phyloP scores from a whole-genome alignment of 768 basidiomycete genomes.

The Tricholoma furcatifolium region DNA sequence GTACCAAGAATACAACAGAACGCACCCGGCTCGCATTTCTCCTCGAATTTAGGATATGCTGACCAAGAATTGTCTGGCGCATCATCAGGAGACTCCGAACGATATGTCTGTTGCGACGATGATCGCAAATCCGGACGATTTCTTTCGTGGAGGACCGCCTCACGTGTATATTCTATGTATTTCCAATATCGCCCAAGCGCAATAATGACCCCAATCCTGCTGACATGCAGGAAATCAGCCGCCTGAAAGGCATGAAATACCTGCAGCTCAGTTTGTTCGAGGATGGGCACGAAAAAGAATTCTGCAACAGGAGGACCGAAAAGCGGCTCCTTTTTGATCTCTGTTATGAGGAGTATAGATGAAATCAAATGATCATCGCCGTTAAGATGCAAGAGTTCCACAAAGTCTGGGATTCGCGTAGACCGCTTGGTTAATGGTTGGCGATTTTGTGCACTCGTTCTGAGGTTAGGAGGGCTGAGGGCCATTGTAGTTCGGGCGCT shows the following conservation, averaged over 20 bases:
- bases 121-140: background rate
- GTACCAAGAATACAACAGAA: no score
- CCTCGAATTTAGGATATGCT: no score
- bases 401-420: conserved; percentile 2
- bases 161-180: background rate
- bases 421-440: background rate
- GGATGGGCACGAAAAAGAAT: background rate
- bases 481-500: no score
- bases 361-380: background rate
- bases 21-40: no score
- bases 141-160: background rate
- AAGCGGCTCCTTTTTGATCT: background rate
- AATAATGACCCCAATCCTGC: background rate
- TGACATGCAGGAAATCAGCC: background rate
- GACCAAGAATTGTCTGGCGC: no score
- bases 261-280: background rate
- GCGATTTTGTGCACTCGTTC: no score
- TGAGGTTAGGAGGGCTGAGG: no score
- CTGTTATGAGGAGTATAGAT: background rate
- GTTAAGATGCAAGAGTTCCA: background rate
- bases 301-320: no score
- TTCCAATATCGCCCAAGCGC: background rate
- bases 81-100: no score
- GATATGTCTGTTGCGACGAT: background rate
- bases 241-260: background rate